Evolutionary conservation across 129 eudicot genomes (phyloP), one percentile per base, ranked within the genome.

Genomic region (Centrapalus pauciflorus): DNA sequence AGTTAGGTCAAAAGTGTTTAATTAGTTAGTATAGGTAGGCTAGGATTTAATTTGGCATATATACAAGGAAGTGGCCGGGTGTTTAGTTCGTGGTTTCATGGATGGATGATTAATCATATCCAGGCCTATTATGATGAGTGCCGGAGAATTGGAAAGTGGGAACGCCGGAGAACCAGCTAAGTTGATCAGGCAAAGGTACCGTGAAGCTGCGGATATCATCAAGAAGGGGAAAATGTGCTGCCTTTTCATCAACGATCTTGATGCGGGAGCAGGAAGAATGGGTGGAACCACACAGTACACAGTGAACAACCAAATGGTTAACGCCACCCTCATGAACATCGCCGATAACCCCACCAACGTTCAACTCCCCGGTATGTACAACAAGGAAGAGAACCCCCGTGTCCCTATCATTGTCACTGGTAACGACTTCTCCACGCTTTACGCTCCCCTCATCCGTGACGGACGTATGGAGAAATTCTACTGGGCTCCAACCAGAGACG

Each of bases 401-500:
- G 98, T 93, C 3, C 96, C 98, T 1, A 93, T 93, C 71, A 82
- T 93, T 1, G 92, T 83, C 78, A 93, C 98, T 1, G 98, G 98
- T 62, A 93, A 93, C 64, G 98, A 93, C 50, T 93, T 93, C 66
- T 93, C 98, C 0, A 93, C 98, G 5, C 70, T 93, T 70, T 93
- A 93, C 41, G 98, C 96, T 25, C 98, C 98, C 14, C 95, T 93
- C 46, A 93, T 93, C 76, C 98, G 96, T 85, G 98, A 92, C 55
- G 96, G 98, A 19, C 96, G 99, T 84, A 93, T 93, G 96, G 96
- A 93, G 85, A 93, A 89, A 38, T 93, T 93, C 79, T 93, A 88
- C 87, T 93, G 98, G 98, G 96, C 98, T 7, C 98, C 98, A 1
- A 93, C 98, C 14, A 82, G 96, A 45, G 98, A 93, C 63, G 98